Base-by-base conservation (phyloP, 148 eudicot genomes). In the Persicaria maculosa region DNA sequence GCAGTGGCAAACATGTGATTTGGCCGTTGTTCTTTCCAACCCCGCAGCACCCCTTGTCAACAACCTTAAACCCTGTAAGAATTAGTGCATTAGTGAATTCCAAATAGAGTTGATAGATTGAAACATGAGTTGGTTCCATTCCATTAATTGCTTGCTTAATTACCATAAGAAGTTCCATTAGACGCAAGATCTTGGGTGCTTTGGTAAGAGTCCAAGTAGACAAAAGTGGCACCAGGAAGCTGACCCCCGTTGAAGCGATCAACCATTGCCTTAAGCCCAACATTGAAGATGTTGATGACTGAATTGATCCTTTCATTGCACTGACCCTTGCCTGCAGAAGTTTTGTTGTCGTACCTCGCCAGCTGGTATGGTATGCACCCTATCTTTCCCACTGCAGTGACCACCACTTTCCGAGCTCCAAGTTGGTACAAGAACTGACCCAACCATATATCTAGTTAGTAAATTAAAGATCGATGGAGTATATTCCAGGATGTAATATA, bases 281-380 rank as follows among this genome's bases (percentile, higher is more conserved):
- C 48, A 50, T 93, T 93, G 78, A 93, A 93, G 5, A 88, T 67
- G 25, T 17, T 43, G 50, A 93, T 74, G 9, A 79, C 87, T 6
- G 80, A 82, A 74, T 93, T 91, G 74, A 85, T 88, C 50, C 82
- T 86, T 74, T 89, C 97, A 12, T 89, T 90, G 73, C 98, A 93
- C 2, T 4, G 25, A 8, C 72, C 79, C 76, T 78, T 78, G 17
- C 11, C 77, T 22, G 25, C 25, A 14, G 76, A 74, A 20, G 83
- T 88, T 1, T 85, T 86, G 19, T 83, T 82, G 6, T 65, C 70
- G 65, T 80, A 78, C 15, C 93, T 82, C 0, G 98, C 98, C 47
- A 93, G 75, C 76, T 86, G 78, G 76, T 88, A 89, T 0, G 98
- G 98, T 78, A 91, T 93, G 87, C 98, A 93, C 53, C 98, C 98